Evolutionary conservation across 768 basidiomycete genomes (phyloP).

Genomic region (Tylopilus sp.): DNA sequence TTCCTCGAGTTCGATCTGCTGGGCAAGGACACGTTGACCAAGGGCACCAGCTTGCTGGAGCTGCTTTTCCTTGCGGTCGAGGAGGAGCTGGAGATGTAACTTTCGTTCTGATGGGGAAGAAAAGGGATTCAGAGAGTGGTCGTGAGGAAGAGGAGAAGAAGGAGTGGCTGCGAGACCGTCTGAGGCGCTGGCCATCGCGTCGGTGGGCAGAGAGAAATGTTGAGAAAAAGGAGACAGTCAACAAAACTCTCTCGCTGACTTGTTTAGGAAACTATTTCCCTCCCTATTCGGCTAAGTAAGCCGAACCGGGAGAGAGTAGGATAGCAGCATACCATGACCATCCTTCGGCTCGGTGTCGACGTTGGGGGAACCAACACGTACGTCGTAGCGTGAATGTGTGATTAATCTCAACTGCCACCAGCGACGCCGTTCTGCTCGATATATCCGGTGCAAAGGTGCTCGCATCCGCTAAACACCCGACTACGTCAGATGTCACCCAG

Average conservation of each 20-base stretch:
- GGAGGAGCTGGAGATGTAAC: constrained; percentile 60
- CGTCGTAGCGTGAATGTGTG: not conserved
- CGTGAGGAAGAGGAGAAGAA: constrained; percentile 38
- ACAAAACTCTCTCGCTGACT: not conserved
- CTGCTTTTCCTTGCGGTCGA: constrained; percentile 90
- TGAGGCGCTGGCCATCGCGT: constrained; percentile 39
- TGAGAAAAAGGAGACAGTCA: not conserved
- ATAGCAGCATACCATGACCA: too few species aligned
- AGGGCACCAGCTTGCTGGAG: constrained; percentile 88
- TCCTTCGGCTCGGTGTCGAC: constrained; percentile 31
- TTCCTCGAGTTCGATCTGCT: constrained; percentile 91
- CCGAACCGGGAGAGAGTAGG: too few species aligned
- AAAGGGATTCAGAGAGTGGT: constrained; percentile 39
- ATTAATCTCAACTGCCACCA: constrained; percentile 10
- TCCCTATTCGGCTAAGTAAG: not conserved
- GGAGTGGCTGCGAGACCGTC: constrained; percentile 32
- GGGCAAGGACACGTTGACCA: constrained; percentile 89
- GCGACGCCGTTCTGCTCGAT: constrained; percentile 32
- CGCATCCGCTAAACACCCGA: constrained; percentile 44
- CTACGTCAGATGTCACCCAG: constrained; percentile 53
- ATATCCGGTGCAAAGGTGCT: constrained; percentile 18
- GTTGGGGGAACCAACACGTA: constrained; percentile 36
- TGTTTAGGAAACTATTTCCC: constrained; percentile 8
- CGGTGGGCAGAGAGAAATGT: too few species aligned
- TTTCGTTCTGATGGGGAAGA: constrained; percentile 59